Base-by-base conservation (phyloP, 352 stramenopile species). In the Phytophthora pisi region DNA sequence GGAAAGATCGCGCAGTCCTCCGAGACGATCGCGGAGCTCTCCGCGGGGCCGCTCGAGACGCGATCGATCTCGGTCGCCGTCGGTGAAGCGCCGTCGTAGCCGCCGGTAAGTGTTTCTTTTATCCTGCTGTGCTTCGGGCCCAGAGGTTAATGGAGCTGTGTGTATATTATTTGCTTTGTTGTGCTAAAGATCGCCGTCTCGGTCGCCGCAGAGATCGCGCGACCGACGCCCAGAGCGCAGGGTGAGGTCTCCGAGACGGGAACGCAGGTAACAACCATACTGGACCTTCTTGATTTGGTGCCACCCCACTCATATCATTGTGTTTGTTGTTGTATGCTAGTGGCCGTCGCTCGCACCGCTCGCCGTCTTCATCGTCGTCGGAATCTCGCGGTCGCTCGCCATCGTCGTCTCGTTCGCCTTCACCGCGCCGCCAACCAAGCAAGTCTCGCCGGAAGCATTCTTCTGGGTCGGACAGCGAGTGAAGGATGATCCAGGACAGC, bases 351-450 rank as follows among this genome's bases (percentile, higher is more conserved):
- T 43, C 42, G 34, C 68, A 59, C 43, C 66, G 56, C 34, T 72
- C 75, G 34, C 26, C 65, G 8, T 72, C 78, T 13, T 47, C 43
- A 6, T 81, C 73, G 45, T 72, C 71, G 0, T 68, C 64, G 40
- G 61, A 45, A 40, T 59, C 72, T 20, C 38, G 40, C 38, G 56
- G 56, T 57, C 66, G 62, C 11, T 82, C 69, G 15, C 36, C 45
- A 23, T 80, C 74, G 1, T 72, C 70, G 18, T 77, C 74, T 36
- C 63, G 52, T 23, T 81, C 75, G 43, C 54, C 65, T 50, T 81
- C 73, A 10, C 56, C 68, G 40, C 70, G 68, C 26, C 61, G 74
- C 30, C 58, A 59, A 34, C 65, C 68, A 28, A 61, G 49, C 20
- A 66, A 64, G 46, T 66, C 70, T 43, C 60, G 64, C 61, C 57